phyloP scores from a whole-genome alignment of 2,329 filamentous ascomycete species.

The Madurella mycetomatis region DNA sequence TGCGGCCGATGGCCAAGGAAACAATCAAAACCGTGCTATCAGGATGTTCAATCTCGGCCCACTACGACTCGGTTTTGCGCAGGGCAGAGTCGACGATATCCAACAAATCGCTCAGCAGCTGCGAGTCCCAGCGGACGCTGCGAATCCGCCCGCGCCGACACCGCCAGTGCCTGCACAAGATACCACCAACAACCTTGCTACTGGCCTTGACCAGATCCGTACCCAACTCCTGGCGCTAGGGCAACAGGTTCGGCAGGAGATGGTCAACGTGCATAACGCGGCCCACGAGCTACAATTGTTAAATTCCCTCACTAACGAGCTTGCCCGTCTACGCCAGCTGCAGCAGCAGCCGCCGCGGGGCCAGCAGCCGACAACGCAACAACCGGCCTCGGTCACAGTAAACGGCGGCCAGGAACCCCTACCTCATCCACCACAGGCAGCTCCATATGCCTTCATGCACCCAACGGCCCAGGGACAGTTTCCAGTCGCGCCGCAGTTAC shows the following conservation, averaged over 20 bases:
- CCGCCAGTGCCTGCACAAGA: conserved; percentile 20
- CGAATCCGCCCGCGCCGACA: conserved; percentile 12
- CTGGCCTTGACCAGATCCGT: conserved; percentile 42
- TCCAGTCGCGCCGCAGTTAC: conserved; percentile 4
- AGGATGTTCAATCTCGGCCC: conserved; percentile 57
- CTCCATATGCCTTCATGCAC: conserved; percentile 9
- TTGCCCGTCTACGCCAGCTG: conserved; percentile 58
- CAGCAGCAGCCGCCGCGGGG: conserved; percentile 35
- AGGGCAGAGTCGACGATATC: conserved; percentile 59
- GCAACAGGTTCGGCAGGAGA: conserved; percentile 63
- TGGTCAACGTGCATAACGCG: conserved; percentile 56
- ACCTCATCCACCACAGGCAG: conserved; percentile 13
- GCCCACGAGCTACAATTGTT: conserved; percentile 66
- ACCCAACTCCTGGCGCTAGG: conserved; percentile 62
- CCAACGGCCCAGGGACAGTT: conserved; percentile 9
- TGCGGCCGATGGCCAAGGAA: conserved; percentile 26
- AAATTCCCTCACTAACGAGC: conserved; percentile 62
- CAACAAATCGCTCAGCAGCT: conserved; percentile 64
- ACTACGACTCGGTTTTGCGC: conserved; percentile 70
- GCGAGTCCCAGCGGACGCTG: conserved; percentile 40
- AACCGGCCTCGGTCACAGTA: conserved; percentile 15
- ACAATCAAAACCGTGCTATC: conserved; percentile 32
- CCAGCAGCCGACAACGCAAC: conserved; percentile 18
- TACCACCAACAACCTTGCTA: conserved; percentile 14
- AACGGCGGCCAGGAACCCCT: conserved; percentile 15